Evolutionary conservation across 352 stramenopile genomes (phyloP), one percentile per base, ranked within the genome.

Genomic region (Pythium aphanidermatum): DNA sequence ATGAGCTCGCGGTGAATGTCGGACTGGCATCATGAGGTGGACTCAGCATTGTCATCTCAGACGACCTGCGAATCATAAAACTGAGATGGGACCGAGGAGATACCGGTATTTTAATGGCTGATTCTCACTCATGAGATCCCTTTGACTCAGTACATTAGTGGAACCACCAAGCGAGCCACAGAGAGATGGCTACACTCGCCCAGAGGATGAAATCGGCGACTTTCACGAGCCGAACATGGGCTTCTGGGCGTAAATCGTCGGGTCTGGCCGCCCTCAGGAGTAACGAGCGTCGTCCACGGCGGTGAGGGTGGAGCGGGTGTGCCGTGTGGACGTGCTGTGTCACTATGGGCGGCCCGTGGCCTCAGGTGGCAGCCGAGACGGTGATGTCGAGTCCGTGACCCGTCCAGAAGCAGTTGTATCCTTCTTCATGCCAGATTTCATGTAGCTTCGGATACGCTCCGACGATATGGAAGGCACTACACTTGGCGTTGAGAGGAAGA

Each of bases 321-420:
- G n/a, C n/a, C n/a, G n/a, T n/a, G 33, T 25, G 31, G 23, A 32
- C 23, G 31, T 53, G 46, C 13, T 47, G 46, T 33, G 47, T 12
- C 13, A 34, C 0, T 32, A 13, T n/a, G 47, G 40, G 29, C 47
- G 47, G 47, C 47, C 47, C 47, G 47, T 31, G 47, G 47, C 47
- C 32, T 55, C 47, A 55, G 14, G 38, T 41, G 2, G 30, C 37
- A 24, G 7, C 30, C n/a, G 45, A 44, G 10, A 33, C 23, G 16
- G 42, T 40, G 39, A 58, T 39, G 28, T 58, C 50, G 23, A 58
- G 16, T 17, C 61, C 62, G 54, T 83, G 71, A 49, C 69, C 63
- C 35, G 59, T 83, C 70, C 68, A 81, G 5, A 85, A 62, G 29
- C 70, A 85, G 45, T 79, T 85, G 65, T 76, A 81, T 36, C 70